Evolutionary conservation across 192 early-diverging fungal species (phyloP).

Genomic region (Polychytrium aggregatum): DNA sequence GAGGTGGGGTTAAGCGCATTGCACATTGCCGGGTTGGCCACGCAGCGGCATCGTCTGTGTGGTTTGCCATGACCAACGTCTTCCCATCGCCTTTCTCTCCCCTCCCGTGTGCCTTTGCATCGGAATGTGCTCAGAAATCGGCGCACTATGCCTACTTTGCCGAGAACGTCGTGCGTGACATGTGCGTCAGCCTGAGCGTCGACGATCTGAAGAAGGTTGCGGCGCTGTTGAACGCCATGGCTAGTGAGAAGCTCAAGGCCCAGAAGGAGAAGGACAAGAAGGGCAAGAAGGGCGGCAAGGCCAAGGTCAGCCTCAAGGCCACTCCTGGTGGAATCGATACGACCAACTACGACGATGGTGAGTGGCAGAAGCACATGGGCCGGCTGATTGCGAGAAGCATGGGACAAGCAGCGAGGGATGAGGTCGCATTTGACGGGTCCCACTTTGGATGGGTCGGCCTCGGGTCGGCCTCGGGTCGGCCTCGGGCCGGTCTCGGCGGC

Average conservation of each 20-base stretch:
- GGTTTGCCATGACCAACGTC: too few relatives aligned
- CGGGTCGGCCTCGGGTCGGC: not conserved
- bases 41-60: too few relatives aligned
- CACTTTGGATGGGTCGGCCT: not conserved
- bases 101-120: not conserved
- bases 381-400: not conserved
- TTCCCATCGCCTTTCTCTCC: too few relatives aligned
- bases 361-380: not conserved
- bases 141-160: slow-evolving; percentile 31
- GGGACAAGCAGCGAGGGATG: not conserved
- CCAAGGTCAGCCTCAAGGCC: slow-evolving; percentile 17
- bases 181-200: slow-evolving; percentile 26
- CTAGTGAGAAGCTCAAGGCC: slow-evolving; percentile 43
- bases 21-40: not conserved
- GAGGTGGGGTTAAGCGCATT: slow-evolving; percentile 17
- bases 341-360: slow-evolving; percentile 21
- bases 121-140: slow-evolving; percentile 8
- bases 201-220: slow-evolving; percentile 35
- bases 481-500: not conserved
- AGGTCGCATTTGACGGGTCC: not conserved
- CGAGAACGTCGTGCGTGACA: slow-evolving; percentile 27
- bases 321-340: slow-evolving; percentile 10
- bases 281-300: slow-evolving; percentile 15
- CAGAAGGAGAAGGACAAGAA: slow-evolving; percentile 18
- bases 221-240: slow-evolving; percentile 31